These are phyloP conservation scores for Yamadazyma spencermartinsiae DNA, from an alignment of 1,139 yeast species.

Conservation along the genomic window DNA sequence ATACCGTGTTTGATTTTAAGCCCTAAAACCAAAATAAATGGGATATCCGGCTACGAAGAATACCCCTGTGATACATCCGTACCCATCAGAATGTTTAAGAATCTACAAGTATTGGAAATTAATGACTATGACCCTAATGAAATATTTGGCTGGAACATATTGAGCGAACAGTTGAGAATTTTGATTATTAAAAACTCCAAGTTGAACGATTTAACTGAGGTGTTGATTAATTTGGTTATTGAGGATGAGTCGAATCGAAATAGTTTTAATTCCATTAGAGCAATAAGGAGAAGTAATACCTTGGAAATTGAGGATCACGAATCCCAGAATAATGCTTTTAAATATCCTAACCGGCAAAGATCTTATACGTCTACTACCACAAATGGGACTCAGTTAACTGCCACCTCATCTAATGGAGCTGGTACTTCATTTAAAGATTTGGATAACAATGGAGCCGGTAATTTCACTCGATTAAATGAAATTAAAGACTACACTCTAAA, in stretches of 20 bases:
- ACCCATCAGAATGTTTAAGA: constrained; percentile 60
- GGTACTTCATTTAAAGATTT: constrained; percentile 23
- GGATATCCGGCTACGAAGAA: constrained; percentile 64
- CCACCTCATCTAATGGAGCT: constrained; percentile 17
- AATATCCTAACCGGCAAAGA: constrained; percentile 26
- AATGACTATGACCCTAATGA: constrained; percentile 64
- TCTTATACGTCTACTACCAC: constrained; percentile 23
- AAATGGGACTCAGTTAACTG: constrained; percentile 3
- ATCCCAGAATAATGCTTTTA: constrained; percentile 21
- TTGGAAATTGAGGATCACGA: constrained; percentile 14
- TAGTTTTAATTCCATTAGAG: constrained; percentile 28
- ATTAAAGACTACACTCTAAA: constrained; percentile 20
- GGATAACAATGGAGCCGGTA: not conserved
- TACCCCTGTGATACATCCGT: constrained; percentile 72
- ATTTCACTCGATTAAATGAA: constrained; percentile 1
- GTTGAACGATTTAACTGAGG: constrained; percentile 51
- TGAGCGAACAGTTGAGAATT: constrained; percentile 57
- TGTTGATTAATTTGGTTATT: constrained; percentile 49
- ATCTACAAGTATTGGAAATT: constrained; percentile 60
- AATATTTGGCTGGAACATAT: constrained; percentile 62
- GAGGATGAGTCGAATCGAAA: constrained; percentile 55
- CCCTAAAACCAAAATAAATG: constrained; percentile 56
- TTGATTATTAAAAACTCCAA: constrained; percentile 54
- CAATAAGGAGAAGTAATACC: constrained; percentile 14
- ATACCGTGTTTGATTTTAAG: constrained; percentile 62